Base-by-base conservation (phyloP, 768 basidiomycete genomes). In the Phlebiopsis flavidoalba region DNA sequence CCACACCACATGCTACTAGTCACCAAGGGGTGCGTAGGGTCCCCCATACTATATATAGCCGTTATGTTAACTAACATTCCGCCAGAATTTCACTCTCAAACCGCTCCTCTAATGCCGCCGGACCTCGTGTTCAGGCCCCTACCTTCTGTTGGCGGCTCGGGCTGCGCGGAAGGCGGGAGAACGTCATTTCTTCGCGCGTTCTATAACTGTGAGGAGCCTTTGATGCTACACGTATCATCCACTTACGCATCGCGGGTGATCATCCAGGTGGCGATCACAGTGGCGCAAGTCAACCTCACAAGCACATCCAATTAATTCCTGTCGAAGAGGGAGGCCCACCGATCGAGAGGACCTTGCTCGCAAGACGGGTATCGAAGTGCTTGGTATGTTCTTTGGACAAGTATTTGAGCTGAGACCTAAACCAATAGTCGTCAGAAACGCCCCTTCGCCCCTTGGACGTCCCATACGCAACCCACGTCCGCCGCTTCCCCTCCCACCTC, bases 271-370 rank as follows among this genome's bases (percentile, higher is more conserved):
- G 91, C 6, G 78, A 83, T 31, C 77, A 79, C 57, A 92, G 90
- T 60, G 94, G 94, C 26, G 93, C 95, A 11, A 94, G 92, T 70
- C 95, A 97, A 74, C 78, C 82, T 1, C 93, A 95, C 74, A 93
- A 95, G 68, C 95, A 97, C 70, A 65, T 95, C n/a, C 94, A 96
- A 71, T 87, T 95, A 63, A 73, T 95, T 36, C 87, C 91, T 36
- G 69, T 84, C 17, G 80, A 81, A 10, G 76, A 75, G 45, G 80
- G 81, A 37, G 88, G 85, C 1, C 89, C 91, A 14, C 95, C 95
- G 0, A 79, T 95, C 24, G 94, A 95, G 72, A 76, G 72, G 58
- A n/a, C n/a, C 77, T 93, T 56, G 87, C 91, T 5, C 78, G 78
- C 65, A 73, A 75, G 19, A 75, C 81, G 10, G 78, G 75, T 15